Evolutionary conservation across 2,329 filamentous ascomycete genomes (phyloP).

Genomic region (Hypoxylon sp.): DNA sequence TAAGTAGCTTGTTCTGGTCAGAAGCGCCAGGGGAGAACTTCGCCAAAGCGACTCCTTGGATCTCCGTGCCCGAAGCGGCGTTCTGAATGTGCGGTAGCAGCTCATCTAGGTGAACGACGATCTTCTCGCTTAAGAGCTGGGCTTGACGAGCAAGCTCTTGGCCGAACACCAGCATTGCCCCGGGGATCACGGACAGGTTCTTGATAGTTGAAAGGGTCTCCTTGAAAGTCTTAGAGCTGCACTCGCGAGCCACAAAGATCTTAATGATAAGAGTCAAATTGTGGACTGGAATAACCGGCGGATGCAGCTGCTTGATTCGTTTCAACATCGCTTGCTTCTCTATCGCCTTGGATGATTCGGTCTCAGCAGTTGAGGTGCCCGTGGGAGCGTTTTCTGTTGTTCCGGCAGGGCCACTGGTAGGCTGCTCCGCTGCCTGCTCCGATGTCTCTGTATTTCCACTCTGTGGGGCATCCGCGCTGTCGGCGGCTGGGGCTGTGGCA

Average conservation of each 20-base stretch:
- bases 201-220: conserved; percentile 99
- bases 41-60: conserved; percentile 91
- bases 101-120: conserved; percentile 85
- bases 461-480: conserved; percentile 35
- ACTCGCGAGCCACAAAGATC: conserved; percentile 95
- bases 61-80: conserved; percentile 90
- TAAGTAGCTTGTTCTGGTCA: conserved; percentile 94
- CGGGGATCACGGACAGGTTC: conserved; percentile 92
- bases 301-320: conserved; percentile 73
- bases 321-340: conserved; percentile 60
- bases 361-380: conserved; percentile 49
- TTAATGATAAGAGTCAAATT: conserved; percentile 96
- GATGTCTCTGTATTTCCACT: conserved; percentile 37
- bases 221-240: conserved; percentile 97
- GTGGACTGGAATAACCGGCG: conserved; percentile 87
- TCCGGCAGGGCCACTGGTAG: conserved; percentile 36
- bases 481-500: conserved; percentile 24
- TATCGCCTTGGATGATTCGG: conserved; percentile 55
- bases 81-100: conserved; percentile 88
- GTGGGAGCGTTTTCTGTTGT: conserved; percentile 47
- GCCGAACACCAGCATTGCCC: conserved; percentile 91
- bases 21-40: conserved; percentile 97
- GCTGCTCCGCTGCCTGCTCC: conserved; percentile 44
- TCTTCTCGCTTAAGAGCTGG: conserved; percentile 84
- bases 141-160: conserved; percentile 91